phyloP scores from a whole-genome alignment of 176 grass and related monocot species.

The Avena sativa region DNA sequence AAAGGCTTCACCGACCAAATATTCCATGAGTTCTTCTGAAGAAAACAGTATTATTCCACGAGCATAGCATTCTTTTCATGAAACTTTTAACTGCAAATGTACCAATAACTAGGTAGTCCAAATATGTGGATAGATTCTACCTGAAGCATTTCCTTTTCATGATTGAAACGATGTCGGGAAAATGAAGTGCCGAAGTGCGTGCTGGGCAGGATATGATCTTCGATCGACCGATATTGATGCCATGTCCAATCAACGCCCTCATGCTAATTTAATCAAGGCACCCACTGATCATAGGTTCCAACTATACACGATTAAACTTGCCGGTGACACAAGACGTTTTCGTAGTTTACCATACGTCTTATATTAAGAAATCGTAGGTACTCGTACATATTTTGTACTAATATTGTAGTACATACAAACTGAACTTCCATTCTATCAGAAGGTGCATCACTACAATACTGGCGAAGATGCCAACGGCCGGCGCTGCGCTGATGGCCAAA shows the following conservation, averaged over 20 bases:
- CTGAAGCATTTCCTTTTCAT: slow-evolving; percentile 39
- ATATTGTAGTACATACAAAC: no score
- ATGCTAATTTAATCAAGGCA: not conserved
- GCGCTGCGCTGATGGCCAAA: no score
- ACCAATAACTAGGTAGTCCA: not conserved
- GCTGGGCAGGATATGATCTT: not conserved
- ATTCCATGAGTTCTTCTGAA: slow-evolving; percentile 2
- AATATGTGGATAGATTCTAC: slow-evolving; percentile 30
- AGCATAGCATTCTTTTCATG: not conserved
- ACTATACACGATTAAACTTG: not conserved
- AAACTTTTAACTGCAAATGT: slow-evolving; percentile 16
- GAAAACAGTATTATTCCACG: not conserved
- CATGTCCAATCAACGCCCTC: not conserved
- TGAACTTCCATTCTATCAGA: no score
- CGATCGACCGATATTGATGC: not conserved
- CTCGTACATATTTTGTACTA: no score
- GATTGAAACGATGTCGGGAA: slow-evolving; percentile 4
- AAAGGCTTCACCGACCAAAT: slow-evolving; percentile 27
- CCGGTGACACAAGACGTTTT: no score
- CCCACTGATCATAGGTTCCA: not conserved
- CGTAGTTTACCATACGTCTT: no score
- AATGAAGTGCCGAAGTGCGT: not conserved
- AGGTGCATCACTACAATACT: no score
- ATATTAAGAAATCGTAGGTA: no score
- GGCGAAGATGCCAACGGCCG: no score